Evolutionary conservation across 2,329 filamentous ascomycete genomes (phyloP), one percentile per base, ranked within the genome.

Genomic region (Xylariales sp.): DNA sequence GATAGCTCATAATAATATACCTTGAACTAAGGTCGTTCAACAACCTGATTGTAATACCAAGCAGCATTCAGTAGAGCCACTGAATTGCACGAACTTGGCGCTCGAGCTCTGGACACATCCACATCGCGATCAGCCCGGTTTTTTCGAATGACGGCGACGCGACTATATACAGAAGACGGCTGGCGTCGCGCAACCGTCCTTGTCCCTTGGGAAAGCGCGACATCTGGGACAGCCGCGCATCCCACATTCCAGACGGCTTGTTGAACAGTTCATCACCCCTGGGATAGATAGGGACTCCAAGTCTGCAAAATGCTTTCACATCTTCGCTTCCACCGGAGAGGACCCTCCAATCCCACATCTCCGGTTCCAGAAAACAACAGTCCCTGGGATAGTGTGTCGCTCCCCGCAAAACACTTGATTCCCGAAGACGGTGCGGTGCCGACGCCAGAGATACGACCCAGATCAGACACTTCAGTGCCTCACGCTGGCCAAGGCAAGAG

Each of bases 261-360:
- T n/a, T n/a, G n/a, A n/a, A n/a, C n/a, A n/a, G n/a, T n/a, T n/a
- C n/a, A n/a, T n/a, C n/a, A n/a, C n/a, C n/a, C n/a, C n/a, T n/a
- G n/a, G n/a, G n/a, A n/a, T n/a, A n/a, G n/a, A n/a, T n/a, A n/a
- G n/a, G n/a, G n/a, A n/a, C n/a, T n/a, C n/a, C n/a, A n/a, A n/a
- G n/a, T n/a, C n/a, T n/a, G n/a, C n/a, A n/a, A n/a, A 48, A 75
- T 76, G 72, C 64, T 75, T 40, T 74, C 71, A 49, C 69, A 74
- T 59, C 66, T 79, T 35, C 74, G 75, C 53, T 78, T 80, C 60
- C 76, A 79, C 53, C 72, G 76, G 52, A 72, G 75, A 53, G 74
- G 66, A 35, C 68, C 69, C 50, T 78, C 75, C 42, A 76, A 71
- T 61, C 75, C 76, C 46, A 65, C 70, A 18, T 78, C 76, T 24